Percentiles rank a stretch among this genome's conserved stretches.
Evolutionary conservation across 106 monocot genomes (phyloP).

Genomic region (Acanthochlamys bracteata): DNA sequence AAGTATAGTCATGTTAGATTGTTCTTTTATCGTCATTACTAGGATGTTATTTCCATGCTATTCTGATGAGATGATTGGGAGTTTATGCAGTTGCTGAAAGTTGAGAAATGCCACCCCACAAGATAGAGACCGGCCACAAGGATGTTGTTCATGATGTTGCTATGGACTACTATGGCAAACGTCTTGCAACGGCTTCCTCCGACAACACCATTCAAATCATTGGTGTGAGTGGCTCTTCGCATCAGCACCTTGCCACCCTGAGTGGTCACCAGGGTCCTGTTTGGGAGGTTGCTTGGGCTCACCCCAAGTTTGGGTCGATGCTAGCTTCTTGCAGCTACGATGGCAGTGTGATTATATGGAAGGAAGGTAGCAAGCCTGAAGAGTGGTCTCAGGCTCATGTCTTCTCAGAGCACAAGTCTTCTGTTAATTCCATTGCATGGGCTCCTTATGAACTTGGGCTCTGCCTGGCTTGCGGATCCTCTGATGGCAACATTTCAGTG

Average conservation of each 20-base stretch:
- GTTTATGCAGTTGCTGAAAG: not conserved
- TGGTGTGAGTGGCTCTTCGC: slow-evolving; percentile 4
- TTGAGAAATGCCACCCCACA: slow-evolving; percentile 1
- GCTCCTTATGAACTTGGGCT: slow-evolving; percentile 2
- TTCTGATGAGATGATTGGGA: no score
- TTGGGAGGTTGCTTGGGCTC: slow-evolving; percentile 5
- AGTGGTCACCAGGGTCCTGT: slow-evolving; percentile 6
- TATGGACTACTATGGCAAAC: slow-evolving; percentile 4
- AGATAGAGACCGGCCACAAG: slow-evolving; percentile 4
- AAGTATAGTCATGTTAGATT: no score
- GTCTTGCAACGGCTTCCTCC: not conserved
- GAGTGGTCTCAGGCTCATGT: slow-evolving; percentile 4
- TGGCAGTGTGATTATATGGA: slow-evolving; percentile 5
- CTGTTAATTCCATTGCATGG: slow-evolving; percentile 6
- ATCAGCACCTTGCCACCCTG: slow-evolving; percentile 7
- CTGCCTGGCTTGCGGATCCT: not conserved
- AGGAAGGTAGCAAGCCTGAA: slow-evolving; percentile 4
- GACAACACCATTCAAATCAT: slow-evolving; percentile 3
- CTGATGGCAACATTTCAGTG: slow-evolving; percentile 1
- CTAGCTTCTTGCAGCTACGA: slow-evolving; percentile 4
- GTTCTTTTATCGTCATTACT: no score
- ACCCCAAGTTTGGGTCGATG: slow-evolving; percentile 1
- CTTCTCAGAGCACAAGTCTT: slow-evolving; percentile 4
- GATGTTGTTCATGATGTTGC: slow-evolving; percentile 4
- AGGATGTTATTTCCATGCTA: no score